Percentiles rank a stretch among this genome's conserved stretches.
phyloP scores from a whole-genome alignment of 1,284 basidiomycete species.

The Austropuccinia psidii region DNA sequence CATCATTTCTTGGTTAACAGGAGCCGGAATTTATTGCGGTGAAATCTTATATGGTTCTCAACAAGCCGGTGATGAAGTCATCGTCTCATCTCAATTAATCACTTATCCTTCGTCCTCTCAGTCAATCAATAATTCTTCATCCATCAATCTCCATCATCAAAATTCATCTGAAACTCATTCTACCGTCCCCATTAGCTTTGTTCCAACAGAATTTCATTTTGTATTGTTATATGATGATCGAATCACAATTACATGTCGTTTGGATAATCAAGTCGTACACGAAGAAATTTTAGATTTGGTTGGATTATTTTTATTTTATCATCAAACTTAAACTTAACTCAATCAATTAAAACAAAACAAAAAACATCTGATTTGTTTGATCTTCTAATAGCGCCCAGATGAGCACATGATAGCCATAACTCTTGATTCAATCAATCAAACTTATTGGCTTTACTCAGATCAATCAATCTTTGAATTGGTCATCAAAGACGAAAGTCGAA shows the following conservation, averaged over 20 bases:
- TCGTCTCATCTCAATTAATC: slow-evolving; percentile 58
- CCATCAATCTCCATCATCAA: slow-evolving; percentile 61
- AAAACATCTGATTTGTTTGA: not conserved
- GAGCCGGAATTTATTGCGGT: slow-evolving; percentile 69
- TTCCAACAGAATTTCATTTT: slow-evolving; percentile 86
- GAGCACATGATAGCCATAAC: slow-evolving; percentile 67
- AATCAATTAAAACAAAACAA: not conserved
- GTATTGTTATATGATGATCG: slow-evolving; percentile 74
- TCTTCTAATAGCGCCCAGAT: slow-evolving; percentile 56
- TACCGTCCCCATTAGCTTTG: slow-evolving; percentile 62
- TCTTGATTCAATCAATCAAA: slow-evolving; percentile 74
- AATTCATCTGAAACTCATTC: slow-evolving; percentile 46
- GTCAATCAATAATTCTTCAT: slow-evolving; percentile 1
- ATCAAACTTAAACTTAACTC: not conserved
- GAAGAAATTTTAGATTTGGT: slow-evolving; percentile 76
- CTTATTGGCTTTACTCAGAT: slow-evolving; percentile 91
- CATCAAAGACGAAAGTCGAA: slow-evolving; percentile 77
- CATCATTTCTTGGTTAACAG: slow-evolving; percentile 49
- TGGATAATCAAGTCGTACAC: slow-evolving; percentile 75
- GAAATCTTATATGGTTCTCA: slow-evolving; percentile 43
- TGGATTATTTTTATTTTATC: slow-evolving; percentile 42
- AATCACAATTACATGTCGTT: slow-evolving; percentile 66
- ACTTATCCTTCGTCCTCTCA: slow-evolving; percentile 42
- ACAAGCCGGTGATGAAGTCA: slow-evolving; percentile 58
- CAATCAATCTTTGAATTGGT: slow-evolving; percentile 82